Percentiles rank a stretch among this genome's conserved stretches.
Conservation (phyloP, 106 monocot species). For the Dendrobium catenatum region DNA sequence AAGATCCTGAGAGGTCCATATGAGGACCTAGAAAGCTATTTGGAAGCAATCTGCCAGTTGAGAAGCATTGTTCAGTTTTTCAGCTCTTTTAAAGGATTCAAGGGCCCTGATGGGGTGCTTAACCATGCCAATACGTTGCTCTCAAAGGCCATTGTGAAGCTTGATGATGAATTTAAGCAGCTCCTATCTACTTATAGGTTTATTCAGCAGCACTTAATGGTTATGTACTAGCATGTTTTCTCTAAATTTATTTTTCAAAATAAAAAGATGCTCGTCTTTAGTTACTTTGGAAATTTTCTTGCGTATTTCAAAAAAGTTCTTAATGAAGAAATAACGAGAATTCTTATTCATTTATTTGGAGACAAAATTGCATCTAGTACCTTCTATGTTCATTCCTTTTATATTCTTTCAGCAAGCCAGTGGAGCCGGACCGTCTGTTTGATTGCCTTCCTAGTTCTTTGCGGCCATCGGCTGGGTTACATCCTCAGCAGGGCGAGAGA, state of each 20-base stretch:
- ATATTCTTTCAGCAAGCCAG: constrained; percentile 65
- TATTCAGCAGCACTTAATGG: not conserved
- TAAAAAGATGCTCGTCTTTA: not conserved
- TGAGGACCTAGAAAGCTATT: constrained; percentile 74
- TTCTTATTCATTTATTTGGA: not conserved
- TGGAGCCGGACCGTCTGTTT: constrained; percentile 65
- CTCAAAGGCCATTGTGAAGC: constrained; percentile 51
- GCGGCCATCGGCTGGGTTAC: constrained; percentile 38
- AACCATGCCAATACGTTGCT: constrained; percentile 56
- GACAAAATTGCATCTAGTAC: not conserved
- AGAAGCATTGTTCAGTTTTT: constrained; percentile 53
- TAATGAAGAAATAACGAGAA: not conserved
- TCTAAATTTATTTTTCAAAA: not conserved
- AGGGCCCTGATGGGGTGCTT: constrained; percentile 58
- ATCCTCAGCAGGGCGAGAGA: constrained; percentile 20
- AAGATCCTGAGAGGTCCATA: constrained; percentile 69
- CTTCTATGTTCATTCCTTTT: not conserved
- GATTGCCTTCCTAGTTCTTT: constrained; percentile 67
- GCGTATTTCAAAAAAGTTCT: not conserved
- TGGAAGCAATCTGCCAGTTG: constrained; percentile 61
- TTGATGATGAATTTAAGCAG: constrained; percentile 76
- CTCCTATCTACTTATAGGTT: constrained; percentile 57
- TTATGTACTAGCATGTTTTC: not conserved
- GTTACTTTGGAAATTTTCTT: not conserved
- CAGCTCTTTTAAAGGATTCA: constrained; percentile 51